Evolutionary conservation across 371 early-diverging fungal genomes (phyloP).

Genomic region (Nematocida minor): DNA sequence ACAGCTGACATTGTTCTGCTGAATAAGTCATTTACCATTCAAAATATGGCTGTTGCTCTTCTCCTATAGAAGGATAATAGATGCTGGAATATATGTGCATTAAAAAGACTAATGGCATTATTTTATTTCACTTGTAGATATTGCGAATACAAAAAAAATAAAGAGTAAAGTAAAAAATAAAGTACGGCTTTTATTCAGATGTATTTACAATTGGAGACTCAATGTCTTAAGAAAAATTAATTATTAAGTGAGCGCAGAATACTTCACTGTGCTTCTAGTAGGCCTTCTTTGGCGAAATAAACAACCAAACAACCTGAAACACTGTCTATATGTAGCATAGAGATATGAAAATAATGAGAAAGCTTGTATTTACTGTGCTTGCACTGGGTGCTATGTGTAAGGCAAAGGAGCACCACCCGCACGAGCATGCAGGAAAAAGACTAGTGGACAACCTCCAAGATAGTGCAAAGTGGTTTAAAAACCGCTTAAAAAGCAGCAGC

Average conservation of each 20-base stretch:
- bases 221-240: no score
- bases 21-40: background rate
- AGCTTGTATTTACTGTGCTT: background rate
- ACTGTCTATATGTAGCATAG: constrained; percentile 13
- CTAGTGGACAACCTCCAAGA: background rate
- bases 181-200: no score
- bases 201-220: no score
- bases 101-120: background rate
- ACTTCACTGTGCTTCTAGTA: no score
- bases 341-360: constrained; percentile 10
- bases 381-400: background rate
- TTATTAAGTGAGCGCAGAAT: no score
- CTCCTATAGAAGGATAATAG: background rate
- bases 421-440: background rate
- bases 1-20: background rate
- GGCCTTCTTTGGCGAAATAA: no score
- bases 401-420: background rate
- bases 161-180: no score
- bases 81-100: background rate
- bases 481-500: background rate
- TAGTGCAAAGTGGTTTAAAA: background rate
- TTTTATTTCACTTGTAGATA: no score
- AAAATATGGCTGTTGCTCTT: background rate
- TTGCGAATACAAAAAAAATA: no score
- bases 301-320: background rate